These are phyloP conservation scores for Ophiosphaerella herpotricha DNA, from an alignment of 2,329 filamentous ascomycete species.

Conservation along the genomic window DNA sequence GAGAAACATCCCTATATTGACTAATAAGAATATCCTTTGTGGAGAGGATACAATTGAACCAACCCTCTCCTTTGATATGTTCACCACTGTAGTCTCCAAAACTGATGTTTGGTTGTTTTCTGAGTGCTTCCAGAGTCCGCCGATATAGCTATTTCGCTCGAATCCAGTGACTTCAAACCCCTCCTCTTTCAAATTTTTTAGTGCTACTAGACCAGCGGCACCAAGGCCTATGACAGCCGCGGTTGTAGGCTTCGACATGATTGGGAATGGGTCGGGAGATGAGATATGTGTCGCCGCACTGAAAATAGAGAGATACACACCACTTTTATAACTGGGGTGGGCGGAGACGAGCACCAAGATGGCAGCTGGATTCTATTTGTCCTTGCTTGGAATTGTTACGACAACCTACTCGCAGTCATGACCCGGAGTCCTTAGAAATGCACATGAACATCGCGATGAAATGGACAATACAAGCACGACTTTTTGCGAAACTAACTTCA, in stretches of 20 bases:
- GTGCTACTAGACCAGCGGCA: constrained; percentile 17
- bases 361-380: too few relatives aligned
- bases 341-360: background rate
- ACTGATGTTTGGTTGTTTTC: constrained; percentile 27
- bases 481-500: too few relatives aligned
- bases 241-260: constrained; percentile 1
- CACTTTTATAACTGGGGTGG: too few relatives aligned
- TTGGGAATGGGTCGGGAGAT: background rate
- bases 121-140: constrained; percentile 30
- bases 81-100: constrained; percentile 21
- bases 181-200: constrained; percentile 26
- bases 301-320: too few relatives aligned
- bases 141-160: constrained; percentile 24
- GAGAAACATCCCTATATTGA: constrained; percentile 23
- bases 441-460: too few relatives aligned
- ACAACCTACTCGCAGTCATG: too few relatives aligned
- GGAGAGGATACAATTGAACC: background rate
- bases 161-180: constrained; percentile 26
- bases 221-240: constrained; percentile 21
- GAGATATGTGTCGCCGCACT: too few relatives aligned
- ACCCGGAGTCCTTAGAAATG: too few relatives aligned
- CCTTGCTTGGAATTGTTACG: too few relatives aligned
- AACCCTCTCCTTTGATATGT: constrained; percentile 26
- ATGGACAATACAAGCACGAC: too few relatives aligned
- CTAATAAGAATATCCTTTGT: background rate